Evolutionary conservation across 176 grass and related monocot genomes (phyloP), one percentile per base, ranked within the genome.

Genomic region (Microstegium vimineum): DNA sequence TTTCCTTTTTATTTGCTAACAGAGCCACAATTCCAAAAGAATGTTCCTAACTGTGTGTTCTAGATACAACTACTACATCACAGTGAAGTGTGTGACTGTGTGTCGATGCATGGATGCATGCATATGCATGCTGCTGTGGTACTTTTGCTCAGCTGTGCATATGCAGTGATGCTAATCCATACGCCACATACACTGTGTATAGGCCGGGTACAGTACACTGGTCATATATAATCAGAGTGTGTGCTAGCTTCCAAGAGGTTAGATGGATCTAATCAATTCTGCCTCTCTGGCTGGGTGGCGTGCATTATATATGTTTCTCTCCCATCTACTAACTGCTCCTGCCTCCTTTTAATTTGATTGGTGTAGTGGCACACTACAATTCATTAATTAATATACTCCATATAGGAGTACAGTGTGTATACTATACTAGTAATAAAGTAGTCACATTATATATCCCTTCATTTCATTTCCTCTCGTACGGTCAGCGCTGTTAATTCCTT

Each of bases 181-280:
- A 26, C n/a, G 22, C n/a, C 9, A 60, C 7, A 67, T 3, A 60
- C 7, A 67, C 62, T 67, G 62, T 67, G 45, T 33, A 68, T 18
- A 11, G 31, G 23, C 26, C 40, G 17, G 10, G 37, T 1, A 0
- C n/a, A 0, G 22, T 23, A 25, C 56, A 26, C 22, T 23, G 22
- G 56, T 26, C 56, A 60, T 60, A 60, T 60, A 17, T 22, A 15
- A 66, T 79, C 31, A 54, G 45, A n/a, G n/a, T n/a, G n/a, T n/a
- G n/a, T 52, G 63, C 20, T 74, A 49, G 43, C 43, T 52, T 74
- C 59, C 49, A 66, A 36, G 20, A 9, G 33, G 56, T 86, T 86
- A 36, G 84, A 73, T 86, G 75, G 57, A 23, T 81, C 69, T 73
- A 61, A 81, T 81, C 60, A 86, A 81, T 57, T 45, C 65, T 6